Base-by-base conservation (phyloP, 2,329 filamentous ascomycete genomes). In the Trichoderma lentiforme region DNA sequence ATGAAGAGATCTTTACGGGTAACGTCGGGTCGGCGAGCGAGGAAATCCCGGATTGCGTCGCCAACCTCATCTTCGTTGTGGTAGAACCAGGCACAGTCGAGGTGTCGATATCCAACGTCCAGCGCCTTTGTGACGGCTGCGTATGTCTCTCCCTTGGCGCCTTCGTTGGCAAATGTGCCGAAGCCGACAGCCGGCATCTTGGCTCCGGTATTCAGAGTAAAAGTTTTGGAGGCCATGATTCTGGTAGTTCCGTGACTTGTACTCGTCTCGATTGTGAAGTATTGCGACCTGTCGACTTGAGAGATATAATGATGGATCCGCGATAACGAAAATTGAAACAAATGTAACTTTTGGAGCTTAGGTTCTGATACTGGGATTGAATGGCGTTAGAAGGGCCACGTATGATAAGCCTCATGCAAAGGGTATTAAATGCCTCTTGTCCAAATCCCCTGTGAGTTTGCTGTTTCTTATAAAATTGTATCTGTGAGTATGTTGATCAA, bases 101-200 rank as follows among this genome's bases (percentile, higher is more conserved):
- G 91, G 82, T 93, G 92, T 47, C 91, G 88, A 83, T 94, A 94
- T 73, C 92, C 92, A 57, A 84, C 83, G 73, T 85, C 84, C 32
- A 94, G 85, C 30, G 92, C 92, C 43, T 85, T 84, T 81, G 92
- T 89, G 74, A 95, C 93, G 70, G 93, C 93, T 34, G 66, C 66
- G 3, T 69, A 69, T 28, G 66, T 69, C 34, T 69, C 66, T 39
- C 66, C 66, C 68, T 88, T 83, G 76, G 88, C 86, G 71, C 93
- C 91, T 81, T 93, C 87, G 75, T 92, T 82, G 71, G 91, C 90
- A 92, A 92, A 95, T 71, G 93, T 95, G 71, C 93, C 93, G 60
- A 95, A 86, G 73, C 92, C 92, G 75, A 95, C 82, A 76, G 90
- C 90, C 71, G 92, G 92, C 73, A 96, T 96, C 83, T 93, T 90